These are phyloP conservation scores for Selenicereus undatus DNA, from an alignment of 148 eudicot species.

Conservation along the genomic window DNA sequence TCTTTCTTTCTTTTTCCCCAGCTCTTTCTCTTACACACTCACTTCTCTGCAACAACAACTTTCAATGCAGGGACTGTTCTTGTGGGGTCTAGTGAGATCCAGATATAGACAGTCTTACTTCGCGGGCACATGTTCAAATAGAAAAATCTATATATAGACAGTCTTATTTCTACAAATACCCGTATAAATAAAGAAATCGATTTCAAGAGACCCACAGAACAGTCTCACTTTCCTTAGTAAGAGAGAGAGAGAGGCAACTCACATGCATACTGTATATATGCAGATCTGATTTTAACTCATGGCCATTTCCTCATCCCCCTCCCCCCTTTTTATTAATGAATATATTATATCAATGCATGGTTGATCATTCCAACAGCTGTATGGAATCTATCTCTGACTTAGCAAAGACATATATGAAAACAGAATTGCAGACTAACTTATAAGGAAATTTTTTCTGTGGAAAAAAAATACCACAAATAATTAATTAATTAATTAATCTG, in stretches of 20 bases:
- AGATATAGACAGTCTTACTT: too few relatives aligned
- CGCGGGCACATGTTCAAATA: too few relatives aligned
- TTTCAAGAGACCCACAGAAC: too few relatives aligned
- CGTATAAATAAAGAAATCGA: too few relatives aligned
- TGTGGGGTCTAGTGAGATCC: too few relatives aligned
- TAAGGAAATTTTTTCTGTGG: constrained; percentile 8
- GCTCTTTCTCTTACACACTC: background rate
- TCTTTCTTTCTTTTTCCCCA: background rate
- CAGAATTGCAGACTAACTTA: constrained; percentile 22
- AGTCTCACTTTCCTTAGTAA: background rate
- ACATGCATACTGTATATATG: constrained; percentile 29
- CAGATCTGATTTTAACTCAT: constrained; percentile 27
- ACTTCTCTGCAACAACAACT: too few relatives aligned
- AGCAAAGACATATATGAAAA: constrained; percentile 35
- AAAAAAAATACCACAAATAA: background rate
- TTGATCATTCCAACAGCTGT: constrained; percentile 37
- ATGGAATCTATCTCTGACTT: constrained; percentile 37
- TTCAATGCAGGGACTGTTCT: too few relatives aligned
- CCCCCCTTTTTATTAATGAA: background rate
- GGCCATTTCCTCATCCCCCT: constrained; percentile 4
- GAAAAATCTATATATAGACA: too few relatives aligned
- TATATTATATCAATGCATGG: constrained; percentile 12
- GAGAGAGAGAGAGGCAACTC: constrained; percentile 26
- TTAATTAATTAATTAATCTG: background rate
- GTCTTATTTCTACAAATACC: too few relatives aligned